Evolutionary conservation across 805 yeast species (phyloP), one percentile per base, ranked within the genome.

Genomic region (Sugiyamaella lignohabitans): DNA sequence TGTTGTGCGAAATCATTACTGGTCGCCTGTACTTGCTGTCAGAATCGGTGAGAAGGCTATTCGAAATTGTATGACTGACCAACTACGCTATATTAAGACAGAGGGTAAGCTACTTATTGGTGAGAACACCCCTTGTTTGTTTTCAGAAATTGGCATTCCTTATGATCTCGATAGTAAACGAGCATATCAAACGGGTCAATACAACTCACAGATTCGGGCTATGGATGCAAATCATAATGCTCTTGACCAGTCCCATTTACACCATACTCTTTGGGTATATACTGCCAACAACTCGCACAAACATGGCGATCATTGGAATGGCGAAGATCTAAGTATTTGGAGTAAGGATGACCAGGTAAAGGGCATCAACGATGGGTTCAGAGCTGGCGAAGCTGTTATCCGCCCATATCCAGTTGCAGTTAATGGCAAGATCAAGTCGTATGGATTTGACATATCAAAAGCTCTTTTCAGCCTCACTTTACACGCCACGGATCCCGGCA

Each of bases 61-160:
- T 35, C 70, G 95, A 38, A 82, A 78, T 49, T 82, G 86, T 48
- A 65, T 89, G 45, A 70, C 73, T 46, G 72, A 67, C 40, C 97
- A 89, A 64, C 69, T 89, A 49, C 55, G 61, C 11, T 82, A 77
- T 46, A 76, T 89, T 68, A 75, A 71, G 46, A 58, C 61, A 17
- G 96, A 89, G 60, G 76, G 84, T 4, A 59, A 66, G 16, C 70
- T 70, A 4, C 60, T 71, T 34, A 63, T 87, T 42, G 96, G 96
- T 1, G 48, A 54, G 1, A 45, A 63, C 6, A 69, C 86, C 10
- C 95, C 96, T 0, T 74, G 82, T 3, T 67, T 88, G 32, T 79
- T 89, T 71, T 78, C 94, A 1, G 97, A 89, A 62, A 87, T 89
- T 6, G 97, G 97, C 3, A 85, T 88, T 83, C 97, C 97, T 2